Conservation (phyloP, 2,329 filamentous ascomycete genomes). For the Cercospora berteroae region DNA sequence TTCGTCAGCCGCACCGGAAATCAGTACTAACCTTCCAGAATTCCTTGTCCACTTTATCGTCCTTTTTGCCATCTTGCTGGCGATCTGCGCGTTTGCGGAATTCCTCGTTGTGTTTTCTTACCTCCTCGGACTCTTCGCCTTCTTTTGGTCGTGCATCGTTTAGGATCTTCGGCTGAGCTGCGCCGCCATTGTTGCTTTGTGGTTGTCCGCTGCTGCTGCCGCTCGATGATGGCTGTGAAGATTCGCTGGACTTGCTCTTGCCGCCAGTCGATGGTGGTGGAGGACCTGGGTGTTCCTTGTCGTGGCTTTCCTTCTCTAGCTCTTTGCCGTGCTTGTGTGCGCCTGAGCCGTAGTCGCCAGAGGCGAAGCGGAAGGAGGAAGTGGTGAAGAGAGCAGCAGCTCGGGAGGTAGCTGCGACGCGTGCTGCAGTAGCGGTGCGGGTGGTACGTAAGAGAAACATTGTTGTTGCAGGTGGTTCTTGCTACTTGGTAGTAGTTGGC, state of each 20-base stretch:
- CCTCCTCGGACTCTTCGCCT: conserved; percentile 13
- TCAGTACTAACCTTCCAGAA: conserved; percentile 12
- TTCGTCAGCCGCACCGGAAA: background rate
- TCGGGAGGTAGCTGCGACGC: background rate
- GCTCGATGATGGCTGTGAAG: background rate
- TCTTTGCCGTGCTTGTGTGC: conserved; percentile 13
- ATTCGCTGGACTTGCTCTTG: background rate
- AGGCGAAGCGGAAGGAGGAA: background rate
- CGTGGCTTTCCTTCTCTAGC: conserved; percentile 6
- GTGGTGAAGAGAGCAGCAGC: conserved; percentile 12
- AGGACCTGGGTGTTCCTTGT: conserved; percentile 21
- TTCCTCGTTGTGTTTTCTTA: conserved; percentile 38
- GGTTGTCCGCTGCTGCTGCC: background rate
- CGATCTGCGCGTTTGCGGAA: conserved; percentile 45
- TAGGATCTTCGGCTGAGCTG: conserved; percentile 15
- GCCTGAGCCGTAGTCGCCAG: conserved; percentile 20
- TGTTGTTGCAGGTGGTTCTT: background rate
- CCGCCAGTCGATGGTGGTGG: conserved; percentile 13
- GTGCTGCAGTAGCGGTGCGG: conserved; percentile 1
- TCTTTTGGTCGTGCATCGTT: conserved; percentile 10
- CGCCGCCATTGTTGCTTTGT: background rate
- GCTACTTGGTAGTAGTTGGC: background rate
- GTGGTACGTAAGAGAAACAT: conserved; percentile 20
- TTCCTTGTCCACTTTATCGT: conserved; percentile 9
- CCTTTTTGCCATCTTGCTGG: conserved; percentile 27